Percentiles rank a stretch among this genome's conserved stretches.
phyloP scores from a whole-genome alignment of 2,329 filamentous ascomycete genomes.

The Dryadomyces quercus-mongolicae region DNA sequence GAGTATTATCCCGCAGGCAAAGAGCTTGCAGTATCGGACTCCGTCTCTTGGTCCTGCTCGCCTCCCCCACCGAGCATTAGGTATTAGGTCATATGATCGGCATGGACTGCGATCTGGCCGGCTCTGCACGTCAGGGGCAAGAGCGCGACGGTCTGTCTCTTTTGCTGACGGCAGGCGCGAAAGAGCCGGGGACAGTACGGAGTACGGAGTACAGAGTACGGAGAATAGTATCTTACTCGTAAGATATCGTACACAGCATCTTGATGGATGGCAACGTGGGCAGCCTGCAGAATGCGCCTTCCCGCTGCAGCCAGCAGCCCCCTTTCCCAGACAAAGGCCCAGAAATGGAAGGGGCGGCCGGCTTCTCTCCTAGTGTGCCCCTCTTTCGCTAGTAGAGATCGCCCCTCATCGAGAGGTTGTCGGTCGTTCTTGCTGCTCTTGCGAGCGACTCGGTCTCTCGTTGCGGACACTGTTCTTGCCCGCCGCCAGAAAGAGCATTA shows the following conservation, averaged over 20 bases:
- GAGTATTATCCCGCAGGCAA: too few relatives aligned
- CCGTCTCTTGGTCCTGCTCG: too few relatives aligned
- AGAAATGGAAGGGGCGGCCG: background rate
- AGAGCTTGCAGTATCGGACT: too few relatives aligned
- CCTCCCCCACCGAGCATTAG: background rate
- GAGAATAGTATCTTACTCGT: too few relatives aligned
- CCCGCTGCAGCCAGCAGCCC: too few relatives aligned
- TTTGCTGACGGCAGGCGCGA: background rate
- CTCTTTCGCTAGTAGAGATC: background rate
- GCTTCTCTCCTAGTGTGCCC: slow-evolving; percentile 1
- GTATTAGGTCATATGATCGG: background rate
- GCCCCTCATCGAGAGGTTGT: background rate
- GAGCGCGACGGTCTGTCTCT: background rate
- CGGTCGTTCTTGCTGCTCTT: background rate
- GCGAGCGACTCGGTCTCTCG: slow-evolving; percentile 8
- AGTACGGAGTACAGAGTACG: too few relatives aligned
- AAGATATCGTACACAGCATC: too few relatives aligned
- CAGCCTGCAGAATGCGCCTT: too few relatives aligned
- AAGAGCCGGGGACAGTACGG: too few relatives aligned
- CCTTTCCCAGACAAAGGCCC: too few relatives aligned
- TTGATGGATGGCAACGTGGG: too few relatives aligned
- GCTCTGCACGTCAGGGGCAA: background rate
- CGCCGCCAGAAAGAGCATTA: too few relatives aligned
- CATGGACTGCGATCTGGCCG: background rate
- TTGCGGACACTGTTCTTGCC: background rate